Conservation (phyloP, 2,329 filamentous ascomycete genomes). For the Penicillium sp. region DNA sequence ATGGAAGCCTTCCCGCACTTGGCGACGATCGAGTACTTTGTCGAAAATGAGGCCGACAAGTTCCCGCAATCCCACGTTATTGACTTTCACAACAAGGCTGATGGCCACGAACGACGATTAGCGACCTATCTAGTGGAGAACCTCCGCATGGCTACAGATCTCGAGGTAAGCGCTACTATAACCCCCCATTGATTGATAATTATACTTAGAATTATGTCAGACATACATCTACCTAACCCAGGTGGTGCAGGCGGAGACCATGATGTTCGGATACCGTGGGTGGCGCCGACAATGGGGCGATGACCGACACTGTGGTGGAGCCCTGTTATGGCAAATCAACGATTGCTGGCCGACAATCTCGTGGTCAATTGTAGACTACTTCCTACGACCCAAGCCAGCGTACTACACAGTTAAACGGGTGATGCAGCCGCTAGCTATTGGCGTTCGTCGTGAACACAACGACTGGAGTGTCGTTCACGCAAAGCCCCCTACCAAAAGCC, state of each 20-base stretch:
- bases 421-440: conserved; percentile 58
- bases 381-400: conserved; percentile 60
- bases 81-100: conserved; percentile 96
- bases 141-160: conserved; percentile 38
- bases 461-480: conserved; percentile 63
- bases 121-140: conserved; percentile 86
- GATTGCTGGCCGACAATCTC: conserved; percentile 62
- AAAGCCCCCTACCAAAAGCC: conserved; percentile 53
- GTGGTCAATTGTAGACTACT: conserved; percentile 65
- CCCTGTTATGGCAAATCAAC: conserved; percentile 51
- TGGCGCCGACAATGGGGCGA: conserved; percentile 53
- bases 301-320: conserved; percentile 47
- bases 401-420: conserved; percentile 63
- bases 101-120: conserved; percentile 81
- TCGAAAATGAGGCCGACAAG: conserved; percentile 71
- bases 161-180: conserved; percentile 52
- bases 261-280: conserved; percentile 62
- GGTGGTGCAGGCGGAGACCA: conserved; percentile 61
- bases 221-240: conserved; percentile 70
- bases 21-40: conserved; percentile 77
- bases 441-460: conserved; percentile 57
- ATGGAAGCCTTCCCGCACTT: conserved; percentile 90
- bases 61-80: conserved; percentile 83
- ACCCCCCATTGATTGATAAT: conserved; percentile 32
- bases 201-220: conserved; percentile 54